Base-by-base conservation (phyloP, 2,329 filamentous ascomycete genomes). In the Epichloe typhina region DNA sequence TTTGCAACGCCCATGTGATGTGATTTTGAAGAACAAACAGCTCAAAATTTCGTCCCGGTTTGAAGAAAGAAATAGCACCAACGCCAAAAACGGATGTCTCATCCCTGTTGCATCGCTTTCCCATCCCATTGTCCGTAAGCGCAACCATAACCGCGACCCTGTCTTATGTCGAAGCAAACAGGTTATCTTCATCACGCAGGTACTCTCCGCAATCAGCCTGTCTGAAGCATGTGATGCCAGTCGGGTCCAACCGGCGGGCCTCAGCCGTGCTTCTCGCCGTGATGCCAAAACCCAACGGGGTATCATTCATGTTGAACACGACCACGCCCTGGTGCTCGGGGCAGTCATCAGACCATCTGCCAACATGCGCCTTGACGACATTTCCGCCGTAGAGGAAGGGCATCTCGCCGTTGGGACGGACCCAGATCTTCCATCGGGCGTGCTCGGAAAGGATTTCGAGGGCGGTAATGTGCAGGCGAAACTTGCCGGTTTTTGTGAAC, bases 201-300 rank as follows among this genome's bases (percentile, higher is more conserved):
- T 95, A 98, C 71, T 97, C 91, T 60, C 93, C 93, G 59, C 87
- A 85, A 72, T 98, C 93, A 1, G 88, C 87, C 71, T 98, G 93
- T 57, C 91, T 77, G 69, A 96, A 97, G 50, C 85, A 84, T 9
- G 88, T 84, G 54, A 96, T 84, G 11, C 84, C 88, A 0, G 93
- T 98, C 0, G 93, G 93, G 56, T 96, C 93, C 59, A 96, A 66
- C 57, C 88, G 78, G 62, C 88, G 77, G 26, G 86, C 83, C 66
- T 96, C 90, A 17, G 84, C 81, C 5, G 88, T 94, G 55, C 84
- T 88, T 64, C 88, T 77, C n/a, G 89, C 87, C 40, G 88, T 95
- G 49, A 95, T 83, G 44, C 91, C 91, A 64, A 96, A 98, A 15
- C 93, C 93, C 66, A 93, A 71, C n/a, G 89, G 88, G 21, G 84